Evolutionary conservation across 2,329 filamentous ascomycete genomes (phyloP).

Genomic region (Tolypocladium tropicale): DNA sequence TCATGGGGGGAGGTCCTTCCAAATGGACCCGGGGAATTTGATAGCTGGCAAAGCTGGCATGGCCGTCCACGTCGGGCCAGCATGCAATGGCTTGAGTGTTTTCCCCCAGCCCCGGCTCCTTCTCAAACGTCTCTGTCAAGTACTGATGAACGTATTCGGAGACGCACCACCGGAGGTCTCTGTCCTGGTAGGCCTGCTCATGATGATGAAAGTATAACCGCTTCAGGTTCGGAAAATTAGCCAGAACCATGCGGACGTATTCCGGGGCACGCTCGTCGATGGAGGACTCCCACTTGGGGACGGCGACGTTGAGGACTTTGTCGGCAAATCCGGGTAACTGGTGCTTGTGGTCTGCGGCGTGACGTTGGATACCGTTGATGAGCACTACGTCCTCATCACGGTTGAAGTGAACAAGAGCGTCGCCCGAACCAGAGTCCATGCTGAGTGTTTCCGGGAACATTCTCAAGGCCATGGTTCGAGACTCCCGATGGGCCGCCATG

Average conservation of each 20-base stretch:
- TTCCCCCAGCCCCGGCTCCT: conserved; percentile 12
- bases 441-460: conserved; percentile 20
- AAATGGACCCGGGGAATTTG: conserved; percentile 9
- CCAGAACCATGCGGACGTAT: conserved; percentile 1
- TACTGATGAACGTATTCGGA: conserved; percentile 18
- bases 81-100: conserved; percentile 15
- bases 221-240: conserved; percentile 14
- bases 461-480: conserved; percentile 20
- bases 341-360: background rate
- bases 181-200: background rate
- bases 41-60: conserved; percentile 17
- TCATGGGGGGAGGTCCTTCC: background rate
- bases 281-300: conserved; percentile 6
- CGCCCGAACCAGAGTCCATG: conserved; percentile 13
- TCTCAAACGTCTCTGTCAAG: conserved; percentile 15
- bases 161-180: conserved; percentile 19
- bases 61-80: conserved; percentile 22
- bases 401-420: conserved; percentile 19
- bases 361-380: conserved; percentile 4
- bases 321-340: conserved; percentile 16
- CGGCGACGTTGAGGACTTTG: conserved; percentile 17
- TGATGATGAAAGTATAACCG: conserved; percentile 12
- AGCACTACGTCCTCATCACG: conserved; percentile 19
- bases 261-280: background rate
- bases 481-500: conserved; percentile 23